Evolutionary conservation across 2,329 filamentous ascomycete species (phyloP).

Genomic region (Neoarthrinium moseri): DNA sequence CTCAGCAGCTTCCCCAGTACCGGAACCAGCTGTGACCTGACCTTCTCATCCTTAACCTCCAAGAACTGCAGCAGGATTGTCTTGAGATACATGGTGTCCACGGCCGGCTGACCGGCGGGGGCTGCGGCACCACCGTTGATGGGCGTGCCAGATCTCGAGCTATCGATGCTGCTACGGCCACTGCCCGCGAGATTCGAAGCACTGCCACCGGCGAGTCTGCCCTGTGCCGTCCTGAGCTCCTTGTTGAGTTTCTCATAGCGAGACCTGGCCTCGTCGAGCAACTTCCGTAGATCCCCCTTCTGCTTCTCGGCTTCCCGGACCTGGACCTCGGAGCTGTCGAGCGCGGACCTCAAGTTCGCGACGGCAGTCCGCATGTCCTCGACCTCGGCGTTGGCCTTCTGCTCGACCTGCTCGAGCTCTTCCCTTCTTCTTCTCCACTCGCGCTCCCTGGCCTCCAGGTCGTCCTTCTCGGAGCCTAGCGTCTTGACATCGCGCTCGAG

Average conservation of each 20-base stretch:
- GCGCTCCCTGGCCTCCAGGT: conserved; percentile 69
- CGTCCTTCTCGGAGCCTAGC: conserved; percentile 72
- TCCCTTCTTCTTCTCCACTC: conserved; percentile 73
- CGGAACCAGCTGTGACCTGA: conserved; percentile 73
- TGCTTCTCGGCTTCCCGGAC: conserved; percentile 82
- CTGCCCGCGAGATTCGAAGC: conserved; percentile 27
- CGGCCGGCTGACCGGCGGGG: conserved; percentile 18
- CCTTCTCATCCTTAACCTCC: conserved; percentile 75
- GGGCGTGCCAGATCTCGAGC: conserved; percentile 42
- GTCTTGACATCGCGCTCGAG: conserved; percentile 74
- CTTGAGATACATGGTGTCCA: conserved; percentile 69
- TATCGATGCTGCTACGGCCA: conserved; percentile 44
- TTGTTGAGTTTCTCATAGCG: conserved; percentile 79
- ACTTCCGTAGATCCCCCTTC: conserved; percentile 69
- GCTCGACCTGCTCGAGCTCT: conserved; percentile 70
- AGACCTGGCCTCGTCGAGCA: conserved; percentile 74
- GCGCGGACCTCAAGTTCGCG: conserved; percentile 71
- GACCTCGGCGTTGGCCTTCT: conserved; percentile 69
- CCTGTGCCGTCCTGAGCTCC: conserved; percentile 54
- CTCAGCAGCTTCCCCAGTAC: conserved; percentile 74
- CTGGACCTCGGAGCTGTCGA: conserved; percentile 87
- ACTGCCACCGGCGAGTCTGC: conserved; percentile 33
- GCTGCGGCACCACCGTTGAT: conserved; percentile 14
- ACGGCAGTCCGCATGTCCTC: conserved; percentile 76
- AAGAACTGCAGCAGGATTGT: conserved; percentile 80